A percentile compares a stretch with the other conserved stretches of the same genome.
phyloP scores from a whole-genome alignment of 768 basidiomycete species.

The Collybia nuda region DNA sequence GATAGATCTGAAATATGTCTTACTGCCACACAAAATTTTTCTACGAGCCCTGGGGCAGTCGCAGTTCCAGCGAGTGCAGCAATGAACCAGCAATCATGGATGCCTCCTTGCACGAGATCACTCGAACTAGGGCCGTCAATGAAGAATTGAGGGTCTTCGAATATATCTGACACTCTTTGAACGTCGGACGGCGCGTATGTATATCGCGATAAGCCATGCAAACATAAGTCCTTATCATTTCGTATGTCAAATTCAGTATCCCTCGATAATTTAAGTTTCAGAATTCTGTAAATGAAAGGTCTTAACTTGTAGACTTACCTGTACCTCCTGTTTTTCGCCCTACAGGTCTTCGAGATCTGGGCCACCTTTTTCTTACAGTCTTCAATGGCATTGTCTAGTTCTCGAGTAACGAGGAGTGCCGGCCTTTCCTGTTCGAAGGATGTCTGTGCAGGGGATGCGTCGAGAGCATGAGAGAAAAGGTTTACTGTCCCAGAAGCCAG shows the following conservation, averaged over 20 bases:
- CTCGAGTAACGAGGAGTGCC: constrained; percentile 45
- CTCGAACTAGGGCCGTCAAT: constrained; percentile 39
- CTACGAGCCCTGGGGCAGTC: constrained; percentile 40
- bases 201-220: constrained; percentile 30
- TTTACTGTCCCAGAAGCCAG: not conserved
- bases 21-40: constrained; percentile 54
- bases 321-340: constrained; percentile 42
- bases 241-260: constrained; percentile 56
- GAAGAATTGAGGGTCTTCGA: constrained; percentile 51
- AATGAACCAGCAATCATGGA: constrained; percentile 57
- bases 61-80: constrained; percentile 51
- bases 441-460: not conserved
- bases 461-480: not conserved
- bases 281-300: too few species aligned
- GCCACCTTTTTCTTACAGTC: constrained; percentile 41
- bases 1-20: constrained; percentile 8
- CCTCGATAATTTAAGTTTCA: constrained; percentile 19
- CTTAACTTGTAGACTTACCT: constrained; percentile 27
- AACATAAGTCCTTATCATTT: constrained; percentile 34
- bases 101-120: constrained; percentile 46
- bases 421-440: constrained; percentile 8
- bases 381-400: constrained; percentile 43
- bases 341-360: constrained; percentile 42
- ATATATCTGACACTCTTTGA: constrained; percentile 48
- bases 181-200: constrained; percentile 32